Base-by-base conservation (phyloP, 805 yeast species). In the Metschnikowia lachancei region DNA sequence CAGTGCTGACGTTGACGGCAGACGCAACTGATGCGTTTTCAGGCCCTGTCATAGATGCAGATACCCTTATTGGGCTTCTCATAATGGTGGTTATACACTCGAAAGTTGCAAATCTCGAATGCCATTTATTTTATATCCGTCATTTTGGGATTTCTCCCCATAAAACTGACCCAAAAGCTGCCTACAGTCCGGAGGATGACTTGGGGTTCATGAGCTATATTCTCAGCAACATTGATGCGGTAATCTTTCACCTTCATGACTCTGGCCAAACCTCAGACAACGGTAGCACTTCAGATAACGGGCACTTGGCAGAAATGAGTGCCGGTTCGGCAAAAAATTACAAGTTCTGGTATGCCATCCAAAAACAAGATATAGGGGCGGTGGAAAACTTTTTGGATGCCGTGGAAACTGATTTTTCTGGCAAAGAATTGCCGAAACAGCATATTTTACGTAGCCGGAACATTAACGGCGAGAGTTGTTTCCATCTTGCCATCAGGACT, bases 201-300 rank as follows among this genome's bases (percentile, higher is more conserved):
- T 72, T 72, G 33, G 96, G 96, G 0, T 70, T 78, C 19, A 62
- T 78, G 26, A 95, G 87, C 10, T 92, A 92, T 61, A 83, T 90
- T 1, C 54, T 89, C 12, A 84, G 96, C 37, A 88, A 96, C 5
- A 70, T 90, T 36, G 96, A 90, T 56, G 96, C 90, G 0, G 95
- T 87, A 0, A 58, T 88, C 8, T 79, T 69, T 46, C 92, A 85
- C 57, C 69, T 89, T 14, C 59, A 63, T 14, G 48, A 49, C 1
- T 42, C 61, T 1, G 30, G 45, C 3, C 35, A 32, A 6, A 28
- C 38, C 2, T 41, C 46, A 8, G 46, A 52, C 2, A 65, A 74
- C 31, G 43, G 50, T 5, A n/a, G n/a, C n/a, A 28, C 38, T 3
- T 41, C 46, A 8, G 46, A 52, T 2, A 65, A 74, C 31, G 43